Percentiles rank a stretch among this genome's conserved stretches.
These are phyloP conservation scores for Mycena venus DNA, from an alignment of 768 basidiomycete genomes.

Conservation along the genomic window DNA sequence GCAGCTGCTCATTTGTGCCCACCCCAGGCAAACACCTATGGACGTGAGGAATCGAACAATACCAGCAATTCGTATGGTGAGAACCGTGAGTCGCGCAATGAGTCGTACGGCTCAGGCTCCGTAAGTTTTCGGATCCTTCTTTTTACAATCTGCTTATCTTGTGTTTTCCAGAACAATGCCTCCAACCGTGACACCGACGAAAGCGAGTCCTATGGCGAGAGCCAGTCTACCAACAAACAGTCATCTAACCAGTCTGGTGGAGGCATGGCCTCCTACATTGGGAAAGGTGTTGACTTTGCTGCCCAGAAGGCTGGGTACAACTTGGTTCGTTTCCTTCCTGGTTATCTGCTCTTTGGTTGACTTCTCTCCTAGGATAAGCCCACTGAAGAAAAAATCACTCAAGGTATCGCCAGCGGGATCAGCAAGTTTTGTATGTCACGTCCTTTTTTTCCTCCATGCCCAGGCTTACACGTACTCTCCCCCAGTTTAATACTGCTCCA, in stretches of 20 bases:
- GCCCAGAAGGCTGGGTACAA: conserved; percentile 59
- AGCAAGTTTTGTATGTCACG: conserved; percentile 48
- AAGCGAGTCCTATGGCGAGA: conserved; percentile 15
- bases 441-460: not conserved
- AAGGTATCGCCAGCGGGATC: conserved; percentile 51
- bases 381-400: conserved; percentile 54
- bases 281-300: conserved; percentile 54
- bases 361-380: conserved; percentile 44
- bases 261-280: conserved; percentile 29
- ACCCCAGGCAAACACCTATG: not conserved
- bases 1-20: no score
- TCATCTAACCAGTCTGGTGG: not conserved
- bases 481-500: not conserved
- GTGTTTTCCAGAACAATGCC: not conserved
- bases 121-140: not conserved
- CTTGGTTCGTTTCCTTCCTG: conserved; percentile 49
- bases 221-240: not conserved
- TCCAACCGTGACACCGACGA: conserved; percentile 19
- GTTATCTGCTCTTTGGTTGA: not conserved
- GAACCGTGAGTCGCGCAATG: not conserved
- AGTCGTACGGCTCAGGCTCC: not conserved
- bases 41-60: not conserved
- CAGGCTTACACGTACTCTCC: not conserved
- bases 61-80: not conserved
- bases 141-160: not conserved